phyloP scores from a whole-genome alignment of 1,284 basidiomycete species.

The Ustilago bromivora region DNA sequence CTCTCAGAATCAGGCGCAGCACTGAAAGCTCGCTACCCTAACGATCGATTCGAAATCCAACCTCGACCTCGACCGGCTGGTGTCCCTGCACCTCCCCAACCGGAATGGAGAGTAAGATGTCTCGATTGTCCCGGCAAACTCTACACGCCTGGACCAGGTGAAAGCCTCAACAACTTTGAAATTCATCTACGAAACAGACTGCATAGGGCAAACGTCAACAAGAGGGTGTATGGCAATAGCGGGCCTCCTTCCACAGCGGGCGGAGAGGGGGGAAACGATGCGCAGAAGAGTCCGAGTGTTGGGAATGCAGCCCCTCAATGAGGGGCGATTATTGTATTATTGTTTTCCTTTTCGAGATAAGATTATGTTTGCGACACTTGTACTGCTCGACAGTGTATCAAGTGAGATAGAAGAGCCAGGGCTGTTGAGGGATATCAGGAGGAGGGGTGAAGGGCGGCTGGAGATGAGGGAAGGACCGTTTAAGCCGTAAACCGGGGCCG shows the following conservation, averaged over 20 bases:
- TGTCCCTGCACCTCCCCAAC: conserved; percentile 36
- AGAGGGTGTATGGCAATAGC: conserved; percentile 44
- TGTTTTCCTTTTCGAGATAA: background rate
- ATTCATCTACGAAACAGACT: conserved; percentile 85
- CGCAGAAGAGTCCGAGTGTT: conserved; percentile 19
- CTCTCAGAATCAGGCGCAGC: conserved; percentile 76
- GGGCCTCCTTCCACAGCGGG: conserved; percentile 11
- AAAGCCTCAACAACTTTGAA: conserved; percentile 89
- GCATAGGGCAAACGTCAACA: conserved; percentile 73
- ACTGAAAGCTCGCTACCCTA: conserved; percentile 80
- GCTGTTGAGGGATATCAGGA: background rate
- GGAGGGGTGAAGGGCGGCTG: background rate
- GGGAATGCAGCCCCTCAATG: conserved; percentile 13
- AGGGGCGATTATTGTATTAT: background rate
- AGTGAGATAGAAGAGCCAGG: background rate
- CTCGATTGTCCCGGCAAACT: conserved; percentile 93
- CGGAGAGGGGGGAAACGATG: background rate
- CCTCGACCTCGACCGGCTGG: conserved; percentile 46
- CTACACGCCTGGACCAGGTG: conserved; percentile 91
- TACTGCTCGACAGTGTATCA: too few relatives aligned
- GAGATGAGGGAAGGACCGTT: background rate
- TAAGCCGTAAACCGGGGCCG: conserved; percentile 2
- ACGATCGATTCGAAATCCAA: conserved; percentile 78
- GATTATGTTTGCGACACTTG: background rate
- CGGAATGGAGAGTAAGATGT: conserved; percentile 93